Evolutionary conservation across 768 basidiomycete species (phyloP), one percentile per base, ranked within the genome.

Genomic region (Boletellus emodensis): DNA sequence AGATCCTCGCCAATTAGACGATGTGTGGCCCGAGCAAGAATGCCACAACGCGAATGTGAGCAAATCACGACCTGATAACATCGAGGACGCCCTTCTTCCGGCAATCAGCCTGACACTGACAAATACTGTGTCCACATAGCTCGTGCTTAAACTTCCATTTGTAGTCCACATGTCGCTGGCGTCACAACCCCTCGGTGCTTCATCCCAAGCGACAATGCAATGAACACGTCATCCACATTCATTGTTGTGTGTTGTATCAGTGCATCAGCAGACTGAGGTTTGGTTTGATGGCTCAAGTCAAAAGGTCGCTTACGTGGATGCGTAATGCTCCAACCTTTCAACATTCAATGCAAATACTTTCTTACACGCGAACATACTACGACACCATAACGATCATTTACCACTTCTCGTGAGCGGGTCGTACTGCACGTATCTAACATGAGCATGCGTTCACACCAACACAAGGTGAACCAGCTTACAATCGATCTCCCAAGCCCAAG

Each of bases 401-500:
- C 77, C 77, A 78, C 60, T 72, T 78, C 63, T 79, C 77, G 40
- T 78, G 78, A n/a, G 77, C 78, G 40, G 77, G 75, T 39, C 77
- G 78, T 13, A 78, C 76, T 77, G 40, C 1, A 2, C 46, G 8
- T 20, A 18, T 20, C 24, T 24, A 26, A 22, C 6, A 44, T 44
- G 1, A 47, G 32, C 12, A 30, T 6, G 12, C 24, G 34, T 43
- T 30, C n/a, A 22, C 2, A 7, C 17, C 12, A 34, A 40, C 2
- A 33, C 3, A 30, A 39, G 8, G 14, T 15, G 5, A 39, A 20
- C 17, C 44, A 3, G 70, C 85, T 72, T 60, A 88, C 87, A 71
- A 55, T 90, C 87, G 26, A 90, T 73, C 61, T 90, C 87, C 85
- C 86, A 90, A 9, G 85, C 83, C 84, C 79, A 86, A 6, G 84